Evolutionary conservation across 2,329 filamentous ascomycete genomes (phyloP), one percentile per base, ranked within the genome.

Genomic region (Pyrenophora seminiperda): DNA sequence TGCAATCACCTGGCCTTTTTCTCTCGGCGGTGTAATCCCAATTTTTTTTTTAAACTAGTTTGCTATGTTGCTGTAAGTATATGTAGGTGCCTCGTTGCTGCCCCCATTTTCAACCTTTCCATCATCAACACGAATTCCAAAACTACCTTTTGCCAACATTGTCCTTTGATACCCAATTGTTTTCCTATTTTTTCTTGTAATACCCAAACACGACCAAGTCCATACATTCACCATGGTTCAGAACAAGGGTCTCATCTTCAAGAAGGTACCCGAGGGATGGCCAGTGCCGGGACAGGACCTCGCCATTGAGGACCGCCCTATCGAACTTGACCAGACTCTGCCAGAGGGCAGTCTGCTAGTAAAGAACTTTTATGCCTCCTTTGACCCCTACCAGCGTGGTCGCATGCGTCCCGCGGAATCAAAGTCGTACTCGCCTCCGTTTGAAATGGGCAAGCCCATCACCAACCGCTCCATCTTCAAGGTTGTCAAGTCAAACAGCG

Each of bases 301-400:
- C 47, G 76, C 74, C 17, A 68, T 91, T 52, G 87, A 94, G 73
- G 74, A 81, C 58, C 81, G 81, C 52, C 79, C 83, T 15, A 85
- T 92, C 82, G 89, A 94, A 68, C 74, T 86, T 59, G 75, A 84
- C 18, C 77, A 81, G 41, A 70, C 81, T 4, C 75, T 76, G 20
- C 80, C 84, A 18, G 71, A 81, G 36, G 87, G 88, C 56, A 86
- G 90, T 32, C 72, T 95, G 40, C 83, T 83, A 24, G 75, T 87
- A 58, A 83, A 90, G 76, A 83, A 88, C 62, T 81, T 87, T 65
- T 90, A 88, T 72, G 79, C 85, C 58, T 92, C 89, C 32, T 88
- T 88, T 75, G 91, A 96, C 73, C 91, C 91, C 2, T 96, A 95
- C 77, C 84, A 89, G 78, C 88, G 91, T 49, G 88, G 88, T 53